Base-by-base conservation (phyloP, 208 protist species). In the Herpetomonas tarakana region DNA sequence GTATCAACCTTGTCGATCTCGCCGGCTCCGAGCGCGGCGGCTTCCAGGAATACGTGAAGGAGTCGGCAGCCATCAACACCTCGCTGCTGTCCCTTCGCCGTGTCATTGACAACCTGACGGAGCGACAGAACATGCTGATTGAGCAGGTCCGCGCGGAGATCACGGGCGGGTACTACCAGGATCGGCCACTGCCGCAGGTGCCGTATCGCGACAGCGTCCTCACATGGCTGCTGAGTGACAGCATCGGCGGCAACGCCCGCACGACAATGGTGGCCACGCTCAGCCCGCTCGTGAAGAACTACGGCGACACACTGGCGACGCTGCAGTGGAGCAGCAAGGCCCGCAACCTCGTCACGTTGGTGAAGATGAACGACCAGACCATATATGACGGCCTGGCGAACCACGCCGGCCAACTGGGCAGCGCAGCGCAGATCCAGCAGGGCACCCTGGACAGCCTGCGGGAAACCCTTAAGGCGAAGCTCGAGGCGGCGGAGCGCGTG, bases 281-380 rank as follows among this genome's bases (percentile, higher is more conserved):
- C n/a, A 88, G 81, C 58, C 91, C 91, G 19, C 72, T 91, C 25
- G 88, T 87, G 24, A 91, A 92, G 69, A 92, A 95, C 82, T 92
- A 92, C 73, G 80, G 67, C 51, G 86, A 94, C 62, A 95, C 88
- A 27, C 73, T 91, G 27, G 81, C 86, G 12, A 97, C 94, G 12
- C 76, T 98, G 58, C 85, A 91, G 75, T 95, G 88, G 86, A 91
- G 82, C 66, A 92, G 85, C 71, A 94, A 89, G 72, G 88, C 88
- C 1, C 82, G 88, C 41, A 91, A 92, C 69, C 75, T 94, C 28
- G 88, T 94, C 45, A 92, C 85, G 14, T 63, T 94, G 3, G 88
- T 94, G 29, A 91, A 91, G 71, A 83, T 89, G 73, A 94, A 94
- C 69, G 85, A 92, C 52, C 80, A 92, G 71, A 68, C 79, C 14